Base-by-base conservation (phyloP, 345 rosid genomes). In the Gossypium bickii region DNA sequence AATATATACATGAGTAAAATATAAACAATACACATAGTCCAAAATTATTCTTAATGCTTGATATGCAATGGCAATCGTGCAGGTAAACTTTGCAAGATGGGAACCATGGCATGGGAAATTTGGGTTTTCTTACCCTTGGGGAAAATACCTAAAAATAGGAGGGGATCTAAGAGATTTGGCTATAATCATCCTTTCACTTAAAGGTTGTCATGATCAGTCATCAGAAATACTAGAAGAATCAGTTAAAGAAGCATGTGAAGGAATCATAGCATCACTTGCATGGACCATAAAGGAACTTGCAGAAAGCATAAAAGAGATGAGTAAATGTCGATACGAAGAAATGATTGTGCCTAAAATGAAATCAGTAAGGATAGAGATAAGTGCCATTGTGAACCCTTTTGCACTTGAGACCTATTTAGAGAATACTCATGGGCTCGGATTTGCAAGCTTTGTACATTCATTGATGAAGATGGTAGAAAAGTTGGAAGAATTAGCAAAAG, bases 31-130 rank as follows among this genome's bases (percentile, higher is more conserved):
- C 17, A 20, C 22, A 62, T 62, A 17, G 12, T 17, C 8, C 9
- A 22, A 22, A 13, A 68, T 52, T 16, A 52, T 24, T 22, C 6
- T 8, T 48, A 34, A 34, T 34, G 13, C 48, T 69, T 69, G 16
- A 68, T 68, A 8, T 48, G 12, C 57, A 69, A 51, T 56, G 34
- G 34, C 20, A 53, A 18, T 34, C 12, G 11, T 38, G 20, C 79
- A 94, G 98, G 90, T 84, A 65, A 87, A 85, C 80, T 92, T 93
- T 64, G 98, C 98, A 7, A 90, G 81, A 88, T 95, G 99, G 99
- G 99, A 95, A 82, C 99, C 97, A 15, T 88, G 94, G 87, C 98
- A 95, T 52, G 92, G 99, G 3, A 84, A 84, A 43, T 95, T 90
- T 76, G 93, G 98, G 47, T 82, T 89, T 24, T 84, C 84, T 67